Conservation (phyloP, 495 filamentous ascomycete species). For the Podospora pseudocomata region DNA sequence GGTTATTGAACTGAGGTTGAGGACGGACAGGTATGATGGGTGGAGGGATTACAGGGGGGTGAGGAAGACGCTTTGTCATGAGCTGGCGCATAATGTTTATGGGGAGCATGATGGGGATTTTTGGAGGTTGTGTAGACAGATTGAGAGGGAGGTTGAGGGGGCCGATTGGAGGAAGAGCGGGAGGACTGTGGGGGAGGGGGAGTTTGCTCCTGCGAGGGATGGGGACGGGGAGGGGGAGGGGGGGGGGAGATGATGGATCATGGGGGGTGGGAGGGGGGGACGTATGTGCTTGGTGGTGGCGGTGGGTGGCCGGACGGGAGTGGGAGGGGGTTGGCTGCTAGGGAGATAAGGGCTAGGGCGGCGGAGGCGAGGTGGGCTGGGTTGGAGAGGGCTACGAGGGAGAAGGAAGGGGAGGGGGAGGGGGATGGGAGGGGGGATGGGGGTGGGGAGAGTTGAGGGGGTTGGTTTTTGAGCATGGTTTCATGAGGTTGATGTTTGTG, state of each 20-base stretch:
- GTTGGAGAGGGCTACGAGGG: constrained; percentile 39
- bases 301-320: constrained; percentile 21
- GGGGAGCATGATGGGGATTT: constrained; percentile 79
- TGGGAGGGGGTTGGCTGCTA: constrained; percentile 37
- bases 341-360: constrained; percentile 72
- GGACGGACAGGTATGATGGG: constrained; percentile 92
- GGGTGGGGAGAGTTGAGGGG: neutral
- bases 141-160: constrained; percentile 80
- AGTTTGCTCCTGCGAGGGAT: constrained; percentile 58
- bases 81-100: constrained; percentile 88
- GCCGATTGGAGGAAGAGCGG: constrained; percentile 74
- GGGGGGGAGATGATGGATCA: constrained; percentile 66
- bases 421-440: neutral
- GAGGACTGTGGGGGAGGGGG: constrained; percentile 51
- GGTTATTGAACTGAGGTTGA: constrained; percentile 83
- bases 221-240: constrained; percentile 35
- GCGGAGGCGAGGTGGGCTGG: constrained; percentile 68
- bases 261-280: constrained; percentile 82
- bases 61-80: constrained; percentile 87
- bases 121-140: constrained; percentile 79
- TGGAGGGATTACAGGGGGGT: constrained; percentile 90
- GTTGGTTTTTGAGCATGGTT: neutral
- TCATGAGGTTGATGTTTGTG: too few species aligned
- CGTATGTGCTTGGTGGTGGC: constrained; percentile 72
- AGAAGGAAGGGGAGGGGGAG: neutral